Percentiles rank a stretch among this genome's conserved stretches.
phyloP scores from a whole-genome alignment of 1,284 basidiomycete genomes.

The Hymenochaete sp. region DNA sequence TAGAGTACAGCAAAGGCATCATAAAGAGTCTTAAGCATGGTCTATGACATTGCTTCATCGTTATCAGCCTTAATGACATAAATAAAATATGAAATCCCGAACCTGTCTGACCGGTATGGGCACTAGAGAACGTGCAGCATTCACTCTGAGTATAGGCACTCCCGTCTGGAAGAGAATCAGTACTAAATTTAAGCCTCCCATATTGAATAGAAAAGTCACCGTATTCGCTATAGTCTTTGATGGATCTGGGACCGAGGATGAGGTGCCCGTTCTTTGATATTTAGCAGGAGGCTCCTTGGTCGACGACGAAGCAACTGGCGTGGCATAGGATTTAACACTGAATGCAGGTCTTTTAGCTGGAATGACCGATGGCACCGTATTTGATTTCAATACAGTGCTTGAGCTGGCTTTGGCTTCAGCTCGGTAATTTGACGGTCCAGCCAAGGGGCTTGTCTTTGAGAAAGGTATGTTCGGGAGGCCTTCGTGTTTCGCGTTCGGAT shows the following conservation, averaged over 20 bases:
- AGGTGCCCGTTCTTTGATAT: slow-evolving; percentile 41
- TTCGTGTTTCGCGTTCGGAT: slow-evolving; percentile 30
- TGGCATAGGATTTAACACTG: slow-evolving; percentile 11
- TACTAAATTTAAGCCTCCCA: not conserved
- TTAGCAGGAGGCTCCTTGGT: slow-evolving; percentile 44
- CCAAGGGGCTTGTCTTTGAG: slow-evolving; percentile 26
- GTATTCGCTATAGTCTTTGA: not conserved
- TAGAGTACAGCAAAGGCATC: slow-evolving; percentile 65
- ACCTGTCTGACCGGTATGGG: slow-evolving; percentile 66
- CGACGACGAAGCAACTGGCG: slow-evolving; percentile 25
- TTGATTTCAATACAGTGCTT: slow-evolving; percentile 1
- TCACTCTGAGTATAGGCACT: slow-evolving; percentile 56
- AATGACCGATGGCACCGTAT: slow-evolving; percentile 13
- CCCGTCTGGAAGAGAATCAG: slow-evolving; percentile 36
- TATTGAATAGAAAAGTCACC: not conserved
- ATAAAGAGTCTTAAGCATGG: slow-evolving; percentile 63
- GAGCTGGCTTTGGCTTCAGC: slow-evolving; percentile 12
- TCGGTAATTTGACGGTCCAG: slow-evolving; percentile 17
- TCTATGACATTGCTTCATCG: slow-evolving; percentile 29
- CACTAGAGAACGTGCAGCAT: slow-evolving; percentile 55
- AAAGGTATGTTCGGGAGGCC: slow-evolving; percentile 33
- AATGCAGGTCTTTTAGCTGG: slow-evolving; percentile 11
- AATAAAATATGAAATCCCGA: slow-evolving; percentile 14
- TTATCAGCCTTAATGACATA: slow-evolving; percentile 4
- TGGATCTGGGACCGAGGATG: slow-evolving; percentile 26